Conservation (phyloP, 2,329 filamentous ascomycete species). For the Sarocladium oryzae region DNA sequence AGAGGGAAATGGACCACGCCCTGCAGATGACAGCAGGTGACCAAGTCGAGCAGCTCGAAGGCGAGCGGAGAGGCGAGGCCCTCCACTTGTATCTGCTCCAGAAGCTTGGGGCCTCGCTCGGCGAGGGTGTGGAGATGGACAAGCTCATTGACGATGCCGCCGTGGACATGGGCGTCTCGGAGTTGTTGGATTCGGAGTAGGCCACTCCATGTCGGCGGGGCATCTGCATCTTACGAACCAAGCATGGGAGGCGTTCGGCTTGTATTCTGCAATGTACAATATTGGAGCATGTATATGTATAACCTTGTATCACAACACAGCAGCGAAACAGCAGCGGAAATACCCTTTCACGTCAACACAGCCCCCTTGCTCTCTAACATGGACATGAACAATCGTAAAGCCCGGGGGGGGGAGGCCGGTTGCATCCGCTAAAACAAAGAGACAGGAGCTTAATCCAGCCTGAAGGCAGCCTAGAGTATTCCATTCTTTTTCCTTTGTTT, state of each 20-base stretch:
- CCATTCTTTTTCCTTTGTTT: too few species aligned
- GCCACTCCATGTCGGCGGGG: background rate
- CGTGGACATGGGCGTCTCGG: conserved; percentile 37
- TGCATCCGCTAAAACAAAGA: background rate
- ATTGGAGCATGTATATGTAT: background rate
- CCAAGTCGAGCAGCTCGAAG: conserved; percentile 29
- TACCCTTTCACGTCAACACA: background rate
- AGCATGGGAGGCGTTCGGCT: background rate
- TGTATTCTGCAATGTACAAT: background rate
- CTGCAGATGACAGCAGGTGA: conserved; percentile 22
- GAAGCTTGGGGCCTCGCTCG: conserved; percentile 25
- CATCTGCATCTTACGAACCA: background rate
- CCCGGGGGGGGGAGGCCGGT: too few species aligned
- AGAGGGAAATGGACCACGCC: conserved; percentile 36
- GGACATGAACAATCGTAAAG: too few species aligned
- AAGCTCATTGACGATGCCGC: conserved; percentile 26
- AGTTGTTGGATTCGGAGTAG: conserved; percentile 18
- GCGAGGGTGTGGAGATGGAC: conserved; percentile 17
- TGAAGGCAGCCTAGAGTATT: too few species aligned
- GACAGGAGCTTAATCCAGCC: background rate
- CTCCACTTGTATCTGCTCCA: conserved; percentile 37
- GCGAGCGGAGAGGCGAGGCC: conserved; percentile 27
- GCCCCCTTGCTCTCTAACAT: background rate
- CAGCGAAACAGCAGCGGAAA: conserved; percentile 10
- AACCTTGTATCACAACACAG: conserved; percentile 8